phyloP scores from a whole-genome alignment of 2,329 filamentous ascomycete genomes.

The Penicillium psychrosexuale region DNA sequence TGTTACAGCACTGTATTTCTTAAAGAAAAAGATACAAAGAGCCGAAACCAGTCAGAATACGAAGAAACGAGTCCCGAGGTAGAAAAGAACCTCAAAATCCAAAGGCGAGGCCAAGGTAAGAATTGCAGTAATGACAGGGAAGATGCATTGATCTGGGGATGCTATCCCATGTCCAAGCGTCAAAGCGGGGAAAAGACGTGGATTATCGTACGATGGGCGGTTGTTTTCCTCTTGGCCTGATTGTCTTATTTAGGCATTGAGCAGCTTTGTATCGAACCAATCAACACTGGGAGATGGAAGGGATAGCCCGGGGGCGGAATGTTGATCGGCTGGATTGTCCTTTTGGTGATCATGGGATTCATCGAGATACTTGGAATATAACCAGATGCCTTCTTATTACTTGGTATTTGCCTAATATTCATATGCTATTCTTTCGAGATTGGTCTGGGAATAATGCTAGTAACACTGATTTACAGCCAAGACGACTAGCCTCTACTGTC shows the following conservation, averaged over 20 bases:
- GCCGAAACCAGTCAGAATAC: not conserved
- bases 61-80: not conserved
- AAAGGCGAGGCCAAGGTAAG: not conserved
- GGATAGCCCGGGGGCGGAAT: conserved; percentile 20
- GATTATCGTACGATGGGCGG: not conserved
- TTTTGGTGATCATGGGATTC: not conserved
- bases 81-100: not conserved
- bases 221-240: not conserved
- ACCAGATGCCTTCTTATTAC: not conserved
- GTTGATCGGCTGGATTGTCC: conserved; percentile 20
- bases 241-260: not conserved
- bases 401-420: not conserved
- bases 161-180: conserved; percentile 18
- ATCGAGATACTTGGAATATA: not conserved
- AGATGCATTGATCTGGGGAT: conserved; percentile 7
- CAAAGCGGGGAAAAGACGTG: conserved; percentile 19
- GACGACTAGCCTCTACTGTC: not conserved
- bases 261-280: conserved; percentile 9
- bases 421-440: not conserved
- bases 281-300: conserved; percentile 11
- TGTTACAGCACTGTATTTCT: not conserved
- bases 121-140: not conserved
- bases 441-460: not conserved
- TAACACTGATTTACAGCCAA: not conserved
- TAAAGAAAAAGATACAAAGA: not conserved